Evolutionary conservation across 495 filamentous ascomycete species (phyloP).

Genomic region (Hypoxylon crocopeplum): DNA sequence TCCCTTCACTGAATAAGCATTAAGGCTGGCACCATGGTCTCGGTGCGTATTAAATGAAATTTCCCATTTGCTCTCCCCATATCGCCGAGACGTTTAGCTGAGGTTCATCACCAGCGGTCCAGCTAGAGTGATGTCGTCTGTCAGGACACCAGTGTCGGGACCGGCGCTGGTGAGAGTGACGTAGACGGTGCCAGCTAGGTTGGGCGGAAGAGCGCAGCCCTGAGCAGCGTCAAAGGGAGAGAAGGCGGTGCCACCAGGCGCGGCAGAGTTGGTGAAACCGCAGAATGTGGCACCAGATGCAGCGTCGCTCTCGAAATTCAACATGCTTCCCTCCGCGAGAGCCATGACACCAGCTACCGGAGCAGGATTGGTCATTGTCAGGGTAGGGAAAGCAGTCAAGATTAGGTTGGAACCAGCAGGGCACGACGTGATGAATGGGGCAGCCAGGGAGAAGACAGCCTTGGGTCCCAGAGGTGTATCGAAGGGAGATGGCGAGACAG

Average conservation of each 20-base stretch:
- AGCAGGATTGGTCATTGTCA: slow-evolving; percentile 56
- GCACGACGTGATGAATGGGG: slow-evolving; percentile 68
- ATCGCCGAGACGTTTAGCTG: slow-evolving; percentile 48
- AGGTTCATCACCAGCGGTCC: slow-evolving; percentile 59
- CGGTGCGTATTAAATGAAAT: slow-evolving; percentile 18
- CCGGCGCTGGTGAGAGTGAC: slow-evolving; percentile 57
- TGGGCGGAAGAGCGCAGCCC: slow-evolving; percentile 59
- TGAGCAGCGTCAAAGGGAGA: slow-evolving; percentile 49
- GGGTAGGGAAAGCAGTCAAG: slow-evolving; percentile 62
- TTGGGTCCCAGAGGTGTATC: slow-evolving; percentile 64
- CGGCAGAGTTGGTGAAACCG: slow-evolving; percentile 62
- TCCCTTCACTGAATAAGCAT: slow-evolving; percentile 6
- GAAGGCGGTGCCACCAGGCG: slow-evolving; percentile 60
- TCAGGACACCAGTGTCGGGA: slow-evolving; percentile 50
- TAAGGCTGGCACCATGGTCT: slow-evolving; percentile 11
- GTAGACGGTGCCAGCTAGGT: slow-evolving; percentile 61
- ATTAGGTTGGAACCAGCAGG: slow-evolving; percentile 63
- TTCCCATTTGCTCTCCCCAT: slow-evolving; percentile 4
- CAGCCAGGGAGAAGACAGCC: slow-evolving; percentile 67
- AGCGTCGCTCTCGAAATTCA: slow-evolving; percentile 51
- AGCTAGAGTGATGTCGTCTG: slow-evolving; percentile 60
- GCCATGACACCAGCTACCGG: slow-evolving; percentile 52
- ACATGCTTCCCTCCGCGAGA: slow-evolving; percentile 47
- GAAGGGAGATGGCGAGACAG: slow-evolving; percentile 65
- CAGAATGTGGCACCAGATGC: slow-evolving; percentile 57